Base-by-base conservation (phyloP, 768 basidiomycete genomes). In the Leccinum ochraceum region DNA sequence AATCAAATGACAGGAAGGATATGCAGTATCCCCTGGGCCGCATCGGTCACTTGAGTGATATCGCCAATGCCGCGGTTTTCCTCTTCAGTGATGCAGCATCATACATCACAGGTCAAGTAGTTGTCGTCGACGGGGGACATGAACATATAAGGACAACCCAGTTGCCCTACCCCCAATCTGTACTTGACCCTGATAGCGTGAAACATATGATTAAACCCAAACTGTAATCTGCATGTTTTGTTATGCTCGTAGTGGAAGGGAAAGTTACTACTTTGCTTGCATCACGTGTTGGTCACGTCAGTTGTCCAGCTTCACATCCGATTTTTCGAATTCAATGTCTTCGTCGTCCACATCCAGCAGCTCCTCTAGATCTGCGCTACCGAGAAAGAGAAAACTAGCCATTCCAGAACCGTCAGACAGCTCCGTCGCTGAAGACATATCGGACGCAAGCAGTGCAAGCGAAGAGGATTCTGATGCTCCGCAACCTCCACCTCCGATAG, bases 61-160 rank as follows among this genome's bases (percentile, higher is more conserved):
- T 91, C 58, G 90, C 83, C 6, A 88, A 88, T 67, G 83, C 86
- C 22, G 79, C 90, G 0, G 78, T 92, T 4, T 95, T 92, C 75
- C 78, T 95, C 44, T 92, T 94, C 77, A 93, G 91, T 66, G 83
- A 85, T 54, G 91, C 89, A 4, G 91, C 90, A 13, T 76, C 83
- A 6, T 92, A 83, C 71, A 83, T 94, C 59, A 88, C 89, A 2
- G 91, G 92, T 4, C 88, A 89, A 65, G 75, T 89, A 22, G 71
- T 93, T 37, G 80, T 82, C 30, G 86, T 92, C 28, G 90, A 92
- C 64, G 90, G 90, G 52, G 88, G 81, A 9, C 66, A 58, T 42
- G 83, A 87, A 69, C 83, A 88, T 66, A 51, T 88, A 22, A 78
- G 85, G 53, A 63, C 71, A 4, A 62, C 71, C 1, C 69, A 76